Evolutionary conservation across 768 basidiomycete species (phyloP).

Genomic region (Leccinum imitatum): DNA sequence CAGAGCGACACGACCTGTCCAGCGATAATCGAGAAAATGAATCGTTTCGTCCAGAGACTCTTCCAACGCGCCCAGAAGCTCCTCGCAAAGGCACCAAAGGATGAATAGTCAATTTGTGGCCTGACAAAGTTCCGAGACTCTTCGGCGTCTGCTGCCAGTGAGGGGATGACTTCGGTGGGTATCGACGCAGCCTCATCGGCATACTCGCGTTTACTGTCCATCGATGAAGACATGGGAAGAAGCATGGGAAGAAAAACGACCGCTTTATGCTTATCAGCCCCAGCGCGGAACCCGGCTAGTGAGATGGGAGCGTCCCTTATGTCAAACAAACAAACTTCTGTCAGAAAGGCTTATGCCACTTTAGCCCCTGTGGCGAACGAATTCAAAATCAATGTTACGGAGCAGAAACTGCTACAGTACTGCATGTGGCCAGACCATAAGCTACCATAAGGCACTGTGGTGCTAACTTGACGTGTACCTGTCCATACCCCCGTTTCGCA

Average conservation of each 20-base stretch:
- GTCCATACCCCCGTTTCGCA: not conserved
- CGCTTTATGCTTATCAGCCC: constrained; percentile 14
- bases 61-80: constrained; percentile 62
- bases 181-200: constrained; percentile 9
- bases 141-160: not conserved
- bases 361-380: not conserved
- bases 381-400: not conserved
- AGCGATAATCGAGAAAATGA: constrained; percentile 65
- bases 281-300: not conserved
- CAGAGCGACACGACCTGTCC: constrained; percentile 86
- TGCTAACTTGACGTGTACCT: constrained; percentile 8
- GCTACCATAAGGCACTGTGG: not conserved
- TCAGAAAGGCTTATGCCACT: not conserved
- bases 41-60: constrained; percentile 78
- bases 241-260: not conserved
- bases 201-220: constrained; percentile 26
- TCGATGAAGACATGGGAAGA: constrained; percentile 17
- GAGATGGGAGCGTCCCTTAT: constrained; percentile 10
- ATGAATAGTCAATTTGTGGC: constrained; percentile 68
- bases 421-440: not conserved
- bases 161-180: not conserved
- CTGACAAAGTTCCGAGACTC: constrained; percentile 25
- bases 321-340: constrained; percentile 11
- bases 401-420: not conserved
- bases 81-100: constrained; percentile 47